phyloP scores from a whole-genome alignment of 225 moss, liverwort and hornwort species.

The Bryoerythrophyllum caledonicum region DNA sequence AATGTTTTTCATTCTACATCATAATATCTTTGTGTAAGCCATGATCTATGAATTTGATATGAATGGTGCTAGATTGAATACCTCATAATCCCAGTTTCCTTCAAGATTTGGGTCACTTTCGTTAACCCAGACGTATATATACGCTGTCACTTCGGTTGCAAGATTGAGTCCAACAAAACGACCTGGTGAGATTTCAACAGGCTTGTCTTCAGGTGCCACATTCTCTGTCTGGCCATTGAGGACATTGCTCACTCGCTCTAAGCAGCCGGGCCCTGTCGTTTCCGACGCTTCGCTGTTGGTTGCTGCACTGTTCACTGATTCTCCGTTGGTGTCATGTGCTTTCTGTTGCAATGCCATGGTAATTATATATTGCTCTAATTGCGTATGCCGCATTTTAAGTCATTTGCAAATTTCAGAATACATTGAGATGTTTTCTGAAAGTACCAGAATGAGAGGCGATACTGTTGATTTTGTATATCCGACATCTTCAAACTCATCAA shows the following conservation, averaged over 20 bases:
- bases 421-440: slow-evolving; percentile 6
- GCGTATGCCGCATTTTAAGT: not conserved
- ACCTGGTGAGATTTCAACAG: slow-evolving; percentile 35
- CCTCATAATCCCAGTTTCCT: slow-evolving; percentile 94
- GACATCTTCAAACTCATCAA: slow-evolving; percentile 84
- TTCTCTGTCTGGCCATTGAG: slow-evolving; percentile 31
- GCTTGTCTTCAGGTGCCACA: slow-evolving; percentile 12
- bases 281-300: slow-evolving; percentile 16
- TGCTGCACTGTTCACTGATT: slow-evolving; percentile 18
- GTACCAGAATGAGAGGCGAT: slow-evolving; percentile 57
- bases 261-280: slow-evolving; percentile 9
- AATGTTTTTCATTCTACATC: no score
- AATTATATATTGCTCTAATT: slow-evolving; percentile 14
- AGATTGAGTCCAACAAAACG: slow-evolving; percentile 31
- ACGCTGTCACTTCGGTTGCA: slow-evolving; percentile 47
- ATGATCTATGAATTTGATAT: not conserved
- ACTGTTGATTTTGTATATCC: slow-evolving; percentile 64
- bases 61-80: slow-evolving; percentile 23
- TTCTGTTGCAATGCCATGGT: slow-evolving; percentile 37
- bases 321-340: slow-evolving; percentile 29
- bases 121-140: slow-evolving; percentile 70
- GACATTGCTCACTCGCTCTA: slow-evolving; percentile 33
- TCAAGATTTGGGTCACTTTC: slow-evolving; percentile 60
- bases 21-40: not conserved
- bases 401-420: slow-evolving; percentile 9